These are phyloP conservation scores for Cryphonectria radicalis DNA, from an alignment of 2,329 filamentous ascomycete genomes.

Conservation along the genomic window DNA sequence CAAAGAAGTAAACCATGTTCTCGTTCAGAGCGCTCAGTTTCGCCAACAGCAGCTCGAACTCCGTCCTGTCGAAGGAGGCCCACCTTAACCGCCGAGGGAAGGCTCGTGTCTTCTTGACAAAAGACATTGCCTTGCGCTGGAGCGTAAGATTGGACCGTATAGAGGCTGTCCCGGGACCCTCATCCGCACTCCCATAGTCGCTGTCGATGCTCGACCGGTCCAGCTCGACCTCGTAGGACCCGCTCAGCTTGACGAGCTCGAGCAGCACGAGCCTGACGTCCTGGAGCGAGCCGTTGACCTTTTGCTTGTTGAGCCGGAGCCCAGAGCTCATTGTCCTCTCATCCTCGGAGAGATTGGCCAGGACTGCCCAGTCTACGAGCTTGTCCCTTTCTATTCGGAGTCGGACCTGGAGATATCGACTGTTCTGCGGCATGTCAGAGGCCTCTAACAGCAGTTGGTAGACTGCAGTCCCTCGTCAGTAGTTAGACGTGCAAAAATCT, in stretches of 20 bases:
- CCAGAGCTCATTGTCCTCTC: slow-evolving; percentile 18
- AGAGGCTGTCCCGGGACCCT: background rate
- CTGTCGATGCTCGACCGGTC: background rate
- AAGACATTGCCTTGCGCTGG: slow-evolving; percentile 13
- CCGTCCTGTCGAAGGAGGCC: slow-evolving; percentile 10
- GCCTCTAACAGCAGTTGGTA: slow-evolving; percentile 24
- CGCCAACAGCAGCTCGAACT: slow-evolving; percentile 13
- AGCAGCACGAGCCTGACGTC: slow-evolving; percentile 17
- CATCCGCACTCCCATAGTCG: background rate
- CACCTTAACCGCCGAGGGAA: slow-evolving; percentile 15
- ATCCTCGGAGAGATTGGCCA: slow-evolving; percentile 20
- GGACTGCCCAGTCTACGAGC: slow-evolving; percentile 22
- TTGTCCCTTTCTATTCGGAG: slow-evolving; percentile 22
- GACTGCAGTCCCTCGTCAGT: background rate
- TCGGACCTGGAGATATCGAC: slow-evolving; percentile 14
- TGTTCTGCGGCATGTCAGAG: slow-evolving; percentile 15
- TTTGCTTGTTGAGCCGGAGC: slow-evolving; percentile 18
- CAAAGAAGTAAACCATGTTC: slow-evolving; percentile 16
- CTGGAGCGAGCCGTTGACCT: slow-evolving; percentile 17
- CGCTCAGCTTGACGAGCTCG: slow-evolving; percentile 14
- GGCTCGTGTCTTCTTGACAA: slow-evolving; percentile 15
- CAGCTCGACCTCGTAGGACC: slow-evolving; percentile 8
- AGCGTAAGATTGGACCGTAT: background rate
- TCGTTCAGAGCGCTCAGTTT: slow-evolving; percentile 20
- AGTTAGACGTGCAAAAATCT: background rate